Conservation (phyloP, 2,329 filamentous ascomycete genomes). For the Hyphodiscus sp. region DNA sequence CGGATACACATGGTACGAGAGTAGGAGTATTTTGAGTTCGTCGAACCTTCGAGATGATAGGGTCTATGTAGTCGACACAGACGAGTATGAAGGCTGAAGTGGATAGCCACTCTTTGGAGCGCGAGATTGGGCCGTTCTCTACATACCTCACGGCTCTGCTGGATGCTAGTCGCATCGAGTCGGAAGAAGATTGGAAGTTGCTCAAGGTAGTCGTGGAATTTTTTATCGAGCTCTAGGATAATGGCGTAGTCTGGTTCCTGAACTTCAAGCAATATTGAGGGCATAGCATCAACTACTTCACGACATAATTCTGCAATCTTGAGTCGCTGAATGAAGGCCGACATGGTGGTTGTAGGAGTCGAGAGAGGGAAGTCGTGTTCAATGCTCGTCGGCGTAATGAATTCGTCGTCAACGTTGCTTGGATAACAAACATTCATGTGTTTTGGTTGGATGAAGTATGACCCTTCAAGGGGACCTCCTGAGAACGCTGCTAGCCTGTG, state of each 20-base stretch:
- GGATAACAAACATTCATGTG: conserved; percentile 8
- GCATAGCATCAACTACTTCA: conserved; percentile 4
- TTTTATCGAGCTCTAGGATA: conserved; percentile 5
- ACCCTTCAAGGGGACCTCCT: conserved; percentile 2
- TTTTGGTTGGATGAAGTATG: conserved; percentile 2
- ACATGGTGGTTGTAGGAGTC: conserved; percentile 1
- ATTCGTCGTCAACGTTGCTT: conserved; percentile 6
- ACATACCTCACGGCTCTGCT: conserved; percentile 5
- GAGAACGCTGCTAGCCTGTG: conserved; percentile 1
- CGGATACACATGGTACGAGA: conserved; percentile 5
- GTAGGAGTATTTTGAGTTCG: conserved; percentile 6
- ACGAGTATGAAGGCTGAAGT: conserved; percentile 7
- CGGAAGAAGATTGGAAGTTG: conserved; percentile 7
- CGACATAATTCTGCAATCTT: conserved; percentile 5
- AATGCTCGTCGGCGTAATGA: not conserved
- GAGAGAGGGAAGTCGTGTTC: conserved; percentile 1
- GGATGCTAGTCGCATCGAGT: conserved; percentile 5
- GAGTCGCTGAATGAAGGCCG: conserved; percentile 1
- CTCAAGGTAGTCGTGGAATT: conserved; percentile 4
- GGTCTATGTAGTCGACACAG: conserved; percentile 8
- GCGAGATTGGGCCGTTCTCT: conserved; percentile 3
- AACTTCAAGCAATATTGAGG: not conserved
- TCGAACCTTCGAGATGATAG: conserved; percentile 4
- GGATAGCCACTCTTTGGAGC: not conserved
- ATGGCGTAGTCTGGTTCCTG: conserved; percentile 1